Evolutionary conservation across 2,329 filamentous ascomycete species (phyloP), one percentile per base, ranked within the genome.

Genomic region (Penicillium psychrosexuale): DNA sequence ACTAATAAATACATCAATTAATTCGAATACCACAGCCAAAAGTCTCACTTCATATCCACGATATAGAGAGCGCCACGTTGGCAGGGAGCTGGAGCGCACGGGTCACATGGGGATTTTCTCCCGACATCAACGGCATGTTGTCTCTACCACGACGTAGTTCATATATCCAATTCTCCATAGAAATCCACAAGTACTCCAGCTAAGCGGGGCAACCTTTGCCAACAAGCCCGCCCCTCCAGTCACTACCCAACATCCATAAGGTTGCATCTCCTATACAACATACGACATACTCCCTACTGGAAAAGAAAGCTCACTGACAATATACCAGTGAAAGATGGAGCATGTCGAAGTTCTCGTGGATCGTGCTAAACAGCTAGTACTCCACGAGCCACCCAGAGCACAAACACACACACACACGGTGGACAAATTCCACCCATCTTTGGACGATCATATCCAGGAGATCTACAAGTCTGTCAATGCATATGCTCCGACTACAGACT

Each of bases 391-490:
- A 19, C 39, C 51, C 12, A 31, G 43, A 15, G 31, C 45, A 17
- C 9, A 9, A 12, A n/a, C 46, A 27, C 17, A 54, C 12, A n/a
- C 46, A 27, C 17, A 54, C 12, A 40, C 47, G 9, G 46, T 64
- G 33, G 61, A 61, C 8, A 39, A 36, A 11, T 73, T 75, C 55
- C 67, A 72, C 11, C 61, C 69, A 5, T 47, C 65, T 3, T 60
- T 77, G 15, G 59, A 71, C 9, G 47, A 60, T 8, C 67, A 75
- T 49, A 57, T 78, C 15, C 60, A 72, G 34, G 58, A 61, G 28
- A 70, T 75, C 54, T 72, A 73, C 59, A 62, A 67, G n/a, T 62
- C 64, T 15, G 46, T 74, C 27, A 55, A 51, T n/a, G 47, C 57
- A 6, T 49, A 52, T 28, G 57, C 45, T 9, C 55, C 61, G n/a